Evolutionary conservation across 805 yeast species (phyloP), one percentile per base, ranked within the genome.

Genomic region (Cyberlindnera veronae): DNA sequence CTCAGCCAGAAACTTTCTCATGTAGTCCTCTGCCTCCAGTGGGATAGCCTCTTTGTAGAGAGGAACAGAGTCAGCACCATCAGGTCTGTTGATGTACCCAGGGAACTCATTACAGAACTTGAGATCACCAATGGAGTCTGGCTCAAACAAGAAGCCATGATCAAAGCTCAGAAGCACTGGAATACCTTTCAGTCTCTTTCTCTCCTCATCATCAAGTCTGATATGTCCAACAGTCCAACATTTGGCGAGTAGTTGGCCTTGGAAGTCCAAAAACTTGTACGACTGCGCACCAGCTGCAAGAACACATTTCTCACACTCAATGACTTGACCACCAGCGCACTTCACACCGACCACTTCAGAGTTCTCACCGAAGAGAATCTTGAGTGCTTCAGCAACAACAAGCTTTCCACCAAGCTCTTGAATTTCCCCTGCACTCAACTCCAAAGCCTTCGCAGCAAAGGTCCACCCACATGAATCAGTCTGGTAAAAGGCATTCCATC

Each of bases 181-280:
- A 9, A 54, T 44, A 13, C 52, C 51, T 44, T 56, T 66, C 19
- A 64, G 43, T 12, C 39, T 29, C 7, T 35, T 31, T 18, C 65
- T 62, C 45, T 68, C 69, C 16, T 56, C 61, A 1, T 55, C 59
- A 5, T 62, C 48, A 6, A 68, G 42, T 46, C 60, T 55, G 23
- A 68, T 61, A 43, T 68, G 74, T 12, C 64, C 71, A 22, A 68
- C 64, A 11, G 71, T 61, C 66, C 67, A 68, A 32, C 68, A 62
- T 40, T 64, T 67, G 21, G 71, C 69, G 4, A 62, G 41, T 11
- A 67, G 45, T 38, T 66, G 71, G 4, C 57, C 58, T 29, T 59
- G 39, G 46, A 64, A 64, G 39, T 67, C 67, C 11, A 66, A 35
- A 20, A 68, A 41, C 34, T 55, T 57, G 22, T 53, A 51, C 0